Evolutionary conservation across 441 rosid species (phyloP), one percentile per base, ranked within the genome.

Genomic region (Sinapis alba): DNA sequence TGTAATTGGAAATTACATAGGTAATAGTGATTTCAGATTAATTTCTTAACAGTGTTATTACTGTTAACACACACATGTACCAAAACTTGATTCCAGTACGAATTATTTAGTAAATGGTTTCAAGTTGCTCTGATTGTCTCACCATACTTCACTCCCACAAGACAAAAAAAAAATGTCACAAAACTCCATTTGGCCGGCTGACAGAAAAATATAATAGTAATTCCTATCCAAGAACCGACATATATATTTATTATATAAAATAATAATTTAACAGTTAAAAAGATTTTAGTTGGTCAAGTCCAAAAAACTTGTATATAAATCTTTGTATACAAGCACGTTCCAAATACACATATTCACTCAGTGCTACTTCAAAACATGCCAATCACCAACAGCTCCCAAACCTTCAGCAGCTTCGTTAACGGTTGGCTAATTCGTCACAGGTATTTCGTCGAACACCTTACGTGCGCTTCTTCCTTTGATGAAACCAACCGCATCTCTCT

Each of bases 381-480:
- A 77, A 27, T 60, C 73, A 78, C 53, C 66, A 62, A 15, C 47
- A 38, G 16, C 63, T 62, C 79, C 16, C 65, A 69, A 41, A 69
- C 62, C 32, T 78, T 78, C 43, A 78, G 69, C 5, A 36, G 15
- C 60, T 78, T 78, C 69, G 81, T 53, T 12, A 60, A 67, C 26
- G 77, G 30, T 5, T 78, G 87, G 89, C 59, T 84, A 18, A 28
- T 58, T 1, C 84, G 78, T 34, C 85, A 78, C 24, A 63, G 72
- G 65, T 43, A 53, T 71, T 80, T 84, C 69, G 73, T 77, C 18
- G 60, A 74, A 5, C 83, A 81, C 11, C 88, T 88, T 38, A 81
- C 16, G 12, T 51, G 50, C 61, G 83, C 82, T 15, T 45, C 73
- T 13, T 13, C 73, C 19, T 50, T 78, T 0, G 47, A 74, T 6